Evolutionary conservation across 2,329 filamentous ascomycete genomes (phyloP).

Genomic region (Xylaria sp.): DNA sequence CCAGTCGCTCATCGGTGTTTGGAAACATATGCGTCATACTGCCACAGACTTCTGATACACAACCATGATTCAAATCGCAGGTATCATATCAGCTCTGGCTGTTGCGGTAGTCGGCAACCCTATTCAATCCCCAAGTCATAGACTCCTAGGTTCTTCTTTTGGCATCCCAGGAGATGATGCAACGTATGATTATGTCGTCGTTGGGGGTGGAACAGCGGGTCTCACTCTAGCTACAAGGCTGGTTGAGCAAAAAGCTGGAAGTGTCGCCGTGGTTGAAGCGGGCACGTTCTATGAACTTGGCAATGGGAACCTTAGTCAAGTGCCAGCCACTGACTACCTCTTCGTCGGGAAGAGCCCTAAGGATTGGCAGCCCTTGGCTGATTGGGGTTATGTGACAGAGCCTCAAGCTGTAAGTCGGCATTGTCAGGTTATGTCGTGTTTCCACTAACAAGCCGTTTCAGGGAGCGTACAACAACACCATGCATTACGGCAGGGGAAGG

Average conservation of each 20-base stretch:
- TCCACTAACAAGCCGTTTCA: slow-evolving; percentile 11
- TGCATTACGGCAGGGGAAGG: slow-evolving; percentile 30
- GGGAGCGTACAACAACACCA: slow-evolving; percentile 11
- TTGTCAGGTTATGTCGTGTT: no score
- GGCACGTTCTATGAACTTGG: slow-evolving; percentile 39
- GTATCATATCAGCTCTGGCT: slow-evolving; percentile 1
- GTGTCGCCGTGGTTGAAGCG: slow-evolving; percentile 45
- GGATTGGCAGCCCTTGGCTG: slow-evolving; percentile 21
- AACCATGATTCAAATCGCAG: neutral
- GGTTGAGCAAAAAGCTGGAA: slow-evolving; percentile 33
- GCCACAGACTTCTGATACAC: no score
- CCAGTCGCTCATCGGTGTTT: no score
- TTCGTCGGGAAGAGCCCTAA: slow-evolving; percentile 7
- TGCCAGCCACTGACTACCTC: slow-evolving; percentile 20
- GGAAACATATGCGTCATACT: no score
- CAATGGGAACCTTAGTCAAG: slow-evolving; percentile 17
- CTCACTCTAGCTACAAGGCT: slow-evolving; percentile 40
- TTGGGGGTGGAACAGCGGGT: slow-evolving; percentile 39
- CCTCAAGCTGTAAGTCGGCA: slow-evolving; percentile 27
- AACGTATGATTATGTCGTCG: neutral
- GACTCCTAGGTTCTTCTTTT: neutral
- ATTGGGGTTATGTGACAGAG: slow-evolving; percentile 32
- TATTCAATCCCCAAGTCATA: neutral
- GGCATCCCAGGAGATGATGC: neutral
- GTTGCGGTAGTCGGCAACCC: neutral